Evolutionary conservation across 441 rosid species (phyloP), one percentile per base, ranked within the genome.

Genomic region (Lepidium campestre): DNA sequence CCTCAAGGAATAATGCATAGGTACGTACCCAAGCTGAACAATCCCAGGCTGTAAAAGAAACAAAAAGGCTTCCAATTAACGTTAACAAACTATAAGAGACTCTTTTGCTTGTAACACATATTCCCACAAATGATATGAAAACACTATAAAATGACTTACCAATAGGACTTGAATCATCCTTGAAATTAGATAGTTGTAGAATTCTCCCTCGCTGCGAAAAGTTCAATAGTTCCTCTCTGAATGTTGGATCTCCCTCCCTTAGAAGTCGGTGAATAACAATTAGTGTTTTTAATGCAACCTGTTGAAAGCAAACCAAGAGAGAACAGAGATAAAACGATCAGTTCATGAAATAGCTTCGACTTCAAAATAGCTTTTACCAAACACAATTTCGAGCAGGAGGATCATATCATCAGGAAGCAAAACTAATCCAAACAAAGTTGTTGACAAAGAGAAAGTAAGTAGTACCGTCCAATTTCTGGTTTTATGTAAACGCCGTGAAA

Each of bases 11-110:
- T 62, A 85, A 79, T 20, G 96, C 97, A 85, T 91, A 94, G 37
- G 99, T 89, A 61, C 98, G 98, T 29, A 88, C 98, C 99, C 99
- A 94, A 40, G 94, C 97, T 46, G 99, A 94, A 78, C 91, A 94
- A 83, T 94, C 99, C 99, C 99, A 94, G 18, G 99, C 98, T 94
- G 77, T 42, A 37, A 64, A 22, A 10, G 1, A 48, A 60, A 31
- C 27, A 60, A 7, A 66, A 10, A 23, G 40, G 4, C 3, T 31
- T 3, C 13, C 18, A 44, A 7, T 67, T 7, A 56, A 20, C 67
- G 0, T 34, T 18, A 29, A 46, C 32, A 46, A 19, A 22, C 41
- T 10, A 42, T 1, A 65, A 7, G 1, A 56, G 49, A 55, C 61
- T 14, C 54, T 41, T 13, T 17, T 4, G 19, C 27, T 34, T 22